Percentiles rank a stretch among this genome's conserved stretches.
These are phyloP conservation scores for Pelargonium myrrhifolium DNA, from an alignment of 441 rosid genomes.

Conservation along the genomic window DNA sequence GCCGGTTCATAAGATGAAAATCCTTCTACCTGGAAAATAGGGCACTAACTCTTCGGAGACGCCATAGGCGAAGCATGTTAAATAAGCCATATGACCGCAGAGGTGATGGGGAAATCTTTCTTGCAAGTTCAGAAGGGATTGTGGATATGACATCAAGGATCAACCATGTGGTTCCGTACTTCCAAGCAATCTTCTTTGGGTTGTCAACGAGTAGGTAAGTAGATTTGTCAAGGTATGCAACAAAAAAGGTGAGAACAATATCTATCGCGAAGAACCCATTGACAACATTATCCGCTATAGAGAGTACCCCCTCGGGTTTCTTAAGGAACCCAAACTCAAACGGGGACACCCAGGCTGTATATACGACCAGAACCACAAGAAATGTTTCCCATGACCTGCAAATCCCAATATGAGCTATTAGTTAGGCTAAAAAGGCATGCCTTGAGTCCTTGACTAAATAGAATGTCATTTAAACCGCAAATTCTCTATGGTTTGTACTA, in stretches of 20 bases:
- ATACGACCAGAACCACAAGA: slow-evolving; percentile 58
- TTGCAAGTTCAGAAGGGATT: slow-evolving; percentile 61
- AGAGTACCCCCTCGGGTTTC: slow-evolving; percentile 44
- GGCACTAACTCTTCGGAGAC: slow-evolving; percentile 82
- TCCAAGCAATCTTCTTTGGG: slow-evolving; percentile 61
- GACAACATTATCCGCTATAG: slow-evolving; percentile 60
- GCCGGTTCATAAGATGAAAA: not conserved
- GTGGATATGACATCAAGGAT: slow-evolving; percentile 61
- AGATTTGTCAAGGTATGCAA: slow-evolving; percentile 64
- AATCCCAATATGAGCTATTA: not conserved
- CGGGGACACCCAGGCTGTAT: slow-evolving; percentile 85
- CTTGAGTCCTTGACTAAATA: not conserved
- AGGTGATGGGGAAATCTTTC: slow-evolving; percentile 45
- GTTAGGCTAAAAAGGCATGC: not conserved
- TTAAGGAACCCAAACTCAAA: slow-evolving; percentile 73
- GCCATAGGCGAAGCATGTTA: slow-evolving; percentile 95
- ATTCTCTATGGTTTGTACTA: no score
- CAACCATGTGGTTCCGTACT: slow-evolving; percentile 64
- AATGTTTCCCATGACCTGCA: slow-evolving; percentile 74
- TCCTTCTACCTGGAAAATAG: slow-evolving; percentile 66
- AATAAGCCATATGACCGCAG: slow-evolving; percentile 49
- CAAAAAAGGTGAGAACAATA: slow-evolving; percentile 72
- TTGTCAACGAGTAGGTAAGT: slow-evolving; percentile 63
- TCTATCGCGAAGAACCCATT: slow-evolving; percentile 78
- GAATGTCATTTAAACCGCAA: not conserved